A percentile compares a stretch with the other conserved stretches of the same genome.
Conservation (phyloP, 768 basidiomycete species). For the Boletus sensibilis region DNA sequence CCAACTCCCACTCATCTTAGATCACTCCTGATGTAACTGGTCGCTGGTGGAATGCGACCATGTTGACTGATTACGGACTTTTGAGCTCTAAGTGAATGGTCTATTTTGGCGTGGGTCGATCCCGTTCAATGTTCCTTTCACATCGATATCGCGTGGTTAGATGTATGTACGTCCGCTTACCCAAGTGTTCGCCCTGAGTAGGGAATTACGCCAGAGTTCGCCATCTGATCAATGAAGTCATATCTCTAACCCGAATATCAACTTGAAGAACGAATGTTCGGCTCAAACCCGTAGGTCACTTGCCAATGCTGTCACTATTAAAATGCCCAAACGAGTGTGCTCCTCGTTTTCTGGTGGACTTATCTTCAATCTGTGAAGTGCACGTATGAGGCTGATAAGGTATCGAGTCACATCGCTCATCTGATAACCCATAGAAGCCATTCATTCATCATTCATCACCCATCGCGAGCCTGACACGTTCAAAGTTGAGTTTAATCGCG, state of each 20-base stretch:
- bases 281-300: conserved; percentile 3
- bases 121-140: background rate
- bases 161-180: background rate
- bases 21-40: conserved; percentile 9
- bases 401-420: conserved; percentile 19
- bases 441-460: conserved; percentile 8
- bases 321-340: conserved; percentile 1
- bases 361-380: background rate
- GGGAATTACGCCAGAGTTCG: background rate
- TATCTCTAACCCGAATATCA: conserved; percentile 5
- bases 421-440: conserved; percentile 11
- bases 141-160: conserved; percentile 3
- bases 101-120: conserved; percentile 5
- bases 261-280: conserved; percentile 2
- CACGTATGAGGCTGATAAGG: conserved; percentile 13
- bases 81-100: background rate
- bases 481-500: conserved; percentile 13
- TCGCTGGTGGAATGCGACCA: background rate
- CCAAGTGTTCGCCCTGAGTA: background rate
- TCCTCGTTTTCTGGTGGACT: background rate
- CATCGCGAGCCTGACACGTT: conserved; percentile 9
- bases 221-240: conserved; percentile 8
- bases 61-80: background rate
- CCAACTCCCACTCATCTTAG: background rate
- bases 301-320: conserved; percentile 3